Evolutionary conservation across 305 asterid species (phyloP).

Genomic region (Solanum hybrid): DNA sequence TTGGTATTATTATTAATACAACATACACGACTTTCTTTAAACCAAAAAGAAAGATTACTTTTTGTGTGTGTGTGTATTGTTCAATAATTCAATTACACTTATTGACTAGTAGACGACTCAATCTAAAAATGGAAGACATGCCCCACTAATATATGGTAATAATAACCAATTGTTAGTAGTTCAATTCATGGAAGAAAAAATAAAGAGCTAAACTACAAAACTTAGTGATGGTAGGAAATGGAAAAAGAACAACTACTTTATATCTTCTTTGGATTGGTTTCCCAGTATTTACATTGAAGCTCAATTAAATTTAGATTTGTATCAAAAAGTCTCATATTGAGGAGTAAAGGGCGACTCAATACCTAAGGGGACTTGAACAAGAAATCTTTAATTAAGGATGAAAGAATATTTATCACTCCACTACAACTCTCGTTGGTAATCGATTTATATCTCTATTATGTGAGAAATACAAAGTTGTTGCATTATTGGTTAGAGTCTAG

Average conservation of each 20-base stretch:
- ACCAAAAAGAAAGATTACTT: background rate
- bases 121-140: background rate
- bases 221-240: background rate
- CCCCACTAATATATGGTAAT: background rate
- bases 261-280: background rate
- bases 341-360: background rate
- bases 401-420: background rate
- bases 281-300: too few relatives aligned
- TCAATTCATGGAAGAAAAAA: background rate
- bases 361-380: too few relatives aligned
- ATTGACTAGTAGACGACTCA: background rate
- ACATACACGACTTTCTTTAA: background rate
- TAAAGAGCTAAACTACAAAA: background rate
- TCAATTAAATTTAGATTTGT: too few relatives aligned
- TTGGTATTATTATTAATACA: background rate
- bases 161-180: background rate
- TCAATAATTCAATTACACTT: background rate
- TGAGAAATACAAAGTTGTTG: background rate
- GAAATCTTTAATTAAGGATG: too few relatives aligned
- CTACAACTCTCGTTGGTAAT: rapidly evolving
- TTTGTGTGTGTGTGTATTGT: background rate
- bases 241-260: background rate
- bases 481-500: background rate
- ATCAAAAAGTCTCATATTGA: too few relatives aligned
- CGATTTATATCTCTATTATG: background rate